These are phyloP conservation scores for Polyrhizophydium stewartii DNA, from an alignment of 371 early-diverging fungal genomes.

Conservation along the genomic window DNA sequence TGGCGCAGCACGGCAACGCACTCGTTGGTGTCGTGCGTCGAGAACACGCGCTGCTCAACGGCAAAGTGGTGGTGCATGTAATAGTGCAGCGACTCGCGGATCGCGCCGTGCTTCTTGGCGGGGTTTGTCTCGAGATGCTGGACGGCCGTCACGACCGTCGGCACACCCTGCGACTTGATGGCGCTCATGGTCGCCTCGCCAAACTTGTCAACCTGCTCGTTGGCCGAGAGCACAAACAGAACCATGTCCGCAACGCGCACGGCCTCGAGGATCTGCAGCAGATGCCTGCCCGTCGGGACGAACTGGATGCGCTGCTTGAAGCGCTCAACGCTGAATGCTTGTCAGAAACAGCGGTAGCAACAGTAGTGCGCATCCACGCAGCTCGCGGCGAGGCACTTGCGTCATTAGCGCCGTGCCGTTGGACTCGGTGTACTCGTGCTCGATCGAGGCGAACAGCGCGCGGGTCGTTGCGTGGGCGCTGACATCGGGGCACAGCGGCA, in stretches of 20 bases:
- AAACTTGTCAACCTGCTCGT: constrained; percentile 89
- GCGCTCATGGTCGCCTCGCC: constrained; percentile 76
- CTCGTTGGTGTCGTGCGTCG: constrained; percentile 50
- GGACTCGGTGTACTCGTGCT: constrained; percentile 20
- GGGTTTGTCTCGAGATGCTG: constrained; percentile 62
- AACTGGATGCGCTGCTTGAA: constrained; percentile 87
- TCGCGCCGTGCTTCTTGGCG: constrained; percentile 65
- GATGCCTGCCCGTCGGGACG: constrained; percentile 47
- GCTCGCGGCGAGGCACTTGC: not conserved
- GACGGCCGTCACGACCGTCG: constrained; percentile 65
- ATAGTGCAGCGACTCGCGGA: constrained; percentile 75
- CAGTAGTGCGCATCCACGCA: not conserved
- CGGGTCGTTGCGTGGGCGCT: constrained; percentile 44
- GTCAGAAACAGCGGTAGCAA: not conserved
- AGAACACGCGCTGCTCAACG: constrained; percentile 62
- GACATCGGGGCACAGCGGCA: constrained; percentile 83
- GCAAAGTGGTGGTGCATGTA: constrained; percentile 88
- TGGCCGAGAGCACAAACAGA: constrained; percentile 78
- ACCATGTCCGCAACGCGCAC: constrained; percentile 88
- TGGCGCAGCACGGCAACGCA: constrained; percentile 18
- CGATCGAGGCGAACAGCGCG: constrained; percentile 53
- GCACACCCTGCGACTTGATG: constrained; percentile 84
- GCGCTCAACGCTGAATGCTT: constrained; percentile 39
- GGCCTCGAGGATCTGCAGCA: constrained; percentile 79
- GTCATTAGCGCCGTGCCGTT: not conserved